Percentiles rank a stretch among this genome's conserved stretches.
Conservation (phyloP, 805 yeast genomes). For the Kodamaea restingae region DNA sequence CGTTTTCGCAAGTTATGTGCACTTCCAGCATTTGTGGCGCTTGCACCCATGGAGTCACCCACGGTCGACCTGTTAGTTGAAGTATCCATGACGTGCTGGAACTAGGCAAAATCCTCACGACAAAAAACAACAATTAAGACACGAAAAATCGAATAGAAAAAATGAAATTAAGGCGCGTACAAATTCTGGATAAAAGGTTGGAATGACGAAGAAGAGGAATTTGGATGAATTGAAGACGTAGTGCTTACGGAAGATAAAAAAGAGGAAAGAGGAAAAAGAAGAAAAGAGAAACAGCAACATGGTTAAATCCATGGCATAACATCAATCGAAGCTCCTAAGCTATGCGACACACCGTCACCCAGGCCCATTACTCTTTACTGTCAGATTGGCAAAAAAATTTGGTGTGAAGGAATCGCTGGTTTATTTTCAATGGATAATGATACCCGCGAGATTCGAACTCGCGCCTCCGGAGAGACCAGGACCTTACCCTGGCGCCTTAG, state of each 20-base stretch:
- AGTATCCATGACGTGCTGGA: slow-evolving; percentile 6
- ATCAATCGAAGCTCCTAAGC: no score
- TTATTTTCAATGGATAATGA: slow-evolving; percentile 15
- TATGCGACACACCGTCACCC: no score
- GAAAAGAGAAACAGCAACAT: no score
- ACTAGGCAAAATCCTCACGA: not conserved
- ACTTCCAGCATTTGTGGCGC: slow-evolving; percentile 3
- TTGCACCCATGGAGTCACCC: slow-evolving; percentile 1
- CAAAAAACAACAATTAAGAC: slow-evolving; percentile 4
- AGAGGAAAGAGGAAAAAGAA: not conserved
- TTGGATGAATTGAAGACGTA: no score
- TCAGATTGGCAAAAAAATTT: slow-evolving; percentile 14
- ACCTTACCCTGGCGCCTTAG: slow-evolving; percentile 22
- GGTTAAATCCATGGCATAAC: no score
- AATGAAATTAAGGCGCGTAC: not conserved
- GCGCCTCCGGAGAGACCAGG: slow-evolving; percentile 23
- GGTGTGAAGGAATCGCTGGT: slow-evolving; percentile 17
- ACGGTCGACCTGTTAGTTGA: slow-evolving; percentile 4
- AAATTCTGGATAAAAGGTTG: not conserved
- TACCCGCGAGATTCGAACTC: slow-evolving; percentile 21
- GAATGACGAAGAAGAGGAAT: no score
- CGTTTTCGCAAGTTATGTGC: slow-evolving; percentile 10
- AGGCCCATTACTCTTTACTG: no score
- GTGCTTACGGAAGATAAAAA: no score
- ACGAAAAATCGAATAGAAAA: slow-evolving; percentile 1